Base-by-base conservation (phyloP, 1,139 yeast species). In the Candida tropicalis region DNA sequence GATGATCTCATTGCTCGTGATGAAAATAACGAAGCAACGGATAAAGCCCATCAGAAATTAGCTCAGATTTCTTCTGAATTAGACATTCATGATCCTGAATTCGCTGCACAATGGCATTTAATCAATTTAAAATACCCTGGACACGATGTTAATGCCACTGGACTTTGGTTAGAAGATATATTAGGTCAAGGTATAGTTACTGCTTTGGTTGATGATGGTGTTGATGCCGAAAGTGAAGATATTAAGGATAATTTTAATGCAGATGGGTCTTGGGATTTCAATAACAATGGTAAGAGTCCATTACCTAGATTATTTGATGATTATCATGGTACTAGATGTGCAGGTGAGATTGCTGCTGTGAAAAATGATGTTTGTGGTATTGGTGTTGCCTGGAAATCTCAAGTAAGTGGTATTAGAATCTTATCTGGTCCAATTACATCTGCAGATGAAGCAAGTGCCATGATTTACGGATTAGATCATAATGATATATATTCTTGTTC, bases 251-350 rank as follows among this genome's bases (percentile, higher is more conserved):
- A 86, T 55, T 93, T 85, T 63, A 84, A 80, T 58, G 70, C 79
- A 3, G 81, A 80, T 50, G 99, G 98, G 0, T 77, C 81, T 6
- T 93, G 95, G 89, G 99, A 95, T 65, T 95, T 81, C 62, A 95
- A 95, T 60, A 87, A 82, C 55, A 84, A 87, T 54, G 75, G 75
- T 0, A 74, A 81, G 13, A 68, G 82, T 35, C 99, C 99, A 1
- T 79, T 77, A 50, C 99, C 99, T 7, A 70, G 83, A 47, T 71
- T 91, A 35, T 63, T 54, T n/a, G 95, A 87, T 61, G 99, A 95
- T 60, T 81, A 83, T 54, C 99, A 95, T 62, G 99, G 99, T 3
- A 95, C 99, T 0, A 74, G 99, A 54, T 95, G 99, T 70, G 99
- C 99, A 1, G 99, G 97, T 26, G 99, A 95, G 63, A 87, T 95